Evolutionary conservation across 2,329 filamentous ascomycete genomes (phyloP).

Genomic region (Aphanoascus verrucosus): DNA sequence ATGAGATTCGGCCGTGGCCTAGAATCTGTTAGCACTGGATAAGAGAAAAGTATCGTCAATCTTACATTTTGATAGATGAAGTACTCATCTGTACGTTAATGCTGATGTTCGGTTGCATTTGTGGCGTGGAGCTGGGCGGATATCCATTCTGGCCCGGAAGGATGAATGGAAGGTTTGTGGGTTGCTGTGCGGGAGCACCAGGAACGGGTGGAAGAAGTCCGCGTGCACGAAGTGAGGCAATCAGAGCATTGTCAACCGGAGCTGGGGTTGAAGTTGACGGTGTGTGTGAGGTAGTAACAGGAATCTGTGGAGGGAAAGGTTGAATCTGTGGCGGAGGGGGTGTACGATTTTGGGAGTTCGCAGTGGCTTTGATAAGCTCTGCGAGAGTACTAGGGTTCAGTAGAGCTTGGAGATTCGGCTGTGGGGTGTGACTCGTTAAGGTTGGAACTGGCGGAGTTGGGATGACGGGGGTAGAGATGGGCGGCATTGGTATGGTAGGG

Average conservation of each 20-base stretch:
- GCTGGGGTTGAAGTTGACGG: constrained; percentile 30
- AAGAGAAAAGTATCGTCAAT: constrained; percentile 14
- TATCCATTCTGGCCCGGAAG: constrained; percentile 30
- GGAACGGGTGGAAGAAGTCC: constrained; percentile 50
- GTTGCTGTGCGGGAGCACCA: constrained; percentile 33
- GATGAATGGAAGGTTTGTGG: constrained; percentile 34
- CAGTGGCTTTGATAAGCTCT: constrained; percentile 36
- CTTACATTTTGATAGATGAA: constrained; percentile 63
- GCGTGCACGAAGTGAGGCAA: constrained; percentile 57
- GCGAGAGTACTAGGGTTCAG: constrained; percentile 37
- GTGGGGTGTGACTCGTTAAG: constrained; percentile 18
- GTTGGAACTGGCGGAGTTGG: constrained; percentile 10
- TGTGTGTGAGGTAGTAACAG: constrained; percentile 44
- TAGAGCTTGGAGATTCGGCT: constrained; percentile 24
- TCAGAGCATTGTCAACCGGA: constrained; percentile 46
- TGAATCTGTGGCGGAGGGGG: constrained; percentile 40
- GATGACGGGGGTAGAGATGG: constrained; percentile 12
- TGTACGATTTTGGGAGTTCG: constrained; percentile 31
- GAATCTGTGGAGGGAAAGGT: constrained; percentile 44
- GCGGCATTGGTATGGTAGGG: constrained; percentile 21
- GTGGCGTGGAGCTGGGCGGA: constrained; percentile 28
- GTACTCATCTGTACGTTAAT: constrained; percentile 48
- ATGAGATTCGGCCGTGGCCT: constrained; percentile 68
- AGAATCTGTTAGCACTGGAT: constrained; percentile 7
- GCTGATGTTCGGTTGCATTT: constrained; percentile 24